Percentiles rank a stretch among this genome's conserved stretches.
Evolutionary conservation across 352 stramenopile genomes (phyloP).

Genomic region (Phytophthora fragariaefolia): DNA sequence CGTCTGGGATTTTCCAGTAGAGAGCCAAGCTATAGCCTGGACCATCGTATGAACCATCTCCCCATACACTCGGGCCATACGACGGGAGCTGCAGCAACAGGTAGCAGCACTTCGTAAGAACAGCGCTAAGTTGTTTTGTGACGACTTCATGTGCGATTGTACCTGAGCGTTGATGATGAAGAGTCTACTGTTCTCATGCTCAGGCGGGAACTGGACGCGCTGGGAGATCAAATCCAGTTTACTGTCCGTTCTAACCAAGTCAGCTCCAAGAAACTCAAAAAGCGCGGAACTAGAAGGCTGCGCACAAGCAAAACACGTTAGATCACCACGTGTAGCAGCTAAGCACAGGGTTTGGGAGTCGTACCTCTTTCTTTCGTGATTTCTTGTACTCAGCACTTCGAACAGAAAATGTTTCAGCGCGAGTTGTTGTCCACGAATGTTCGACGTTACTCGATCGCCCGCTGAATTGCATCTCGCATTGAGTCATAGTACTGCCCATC

Average conservation of each 20-base stretch:
- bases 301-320: constrained; percentile 1
- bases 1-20: constrained; percentile 82
- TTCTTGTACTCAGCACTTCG: constrained; percentile 86
- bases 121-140: no score
- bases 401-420: constrained; percentile 71
- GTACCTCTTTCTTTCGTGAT: constrained; percentile 77
- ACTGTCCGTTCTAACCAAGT: constrained; percentile 69
- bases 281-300: constrained; percentile 63
- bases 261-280: constrained; percentile 82
- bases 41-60: constrained; percentile 64
- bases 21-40: constrained; percentile 79
- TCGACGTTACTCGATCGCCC: constrained; percentile 59
- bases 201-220: constrained; percentile 65
- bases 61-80: constrained; percentile 81
- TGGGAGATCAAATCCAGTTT: constrained; percentile 84
- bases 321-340: background rate
- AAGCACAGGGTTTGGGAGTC: background rate
- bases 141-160: background rate
- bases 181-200: constrained; percentile 62
- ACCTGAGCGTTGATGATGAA: constrained; percentile 89
- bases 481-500: constrained; percentile 66
- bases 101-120: background rate
- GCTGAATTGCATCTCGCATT: constrained; percentile 49
- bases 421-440: constrained; percentile 58
- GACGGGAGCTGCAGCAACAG: constrained; percentile 57